phyloP scores from a whole-genome alignment of 2,329 filamentous ascomycete species.

The Peltaster fructicola region DNA sequence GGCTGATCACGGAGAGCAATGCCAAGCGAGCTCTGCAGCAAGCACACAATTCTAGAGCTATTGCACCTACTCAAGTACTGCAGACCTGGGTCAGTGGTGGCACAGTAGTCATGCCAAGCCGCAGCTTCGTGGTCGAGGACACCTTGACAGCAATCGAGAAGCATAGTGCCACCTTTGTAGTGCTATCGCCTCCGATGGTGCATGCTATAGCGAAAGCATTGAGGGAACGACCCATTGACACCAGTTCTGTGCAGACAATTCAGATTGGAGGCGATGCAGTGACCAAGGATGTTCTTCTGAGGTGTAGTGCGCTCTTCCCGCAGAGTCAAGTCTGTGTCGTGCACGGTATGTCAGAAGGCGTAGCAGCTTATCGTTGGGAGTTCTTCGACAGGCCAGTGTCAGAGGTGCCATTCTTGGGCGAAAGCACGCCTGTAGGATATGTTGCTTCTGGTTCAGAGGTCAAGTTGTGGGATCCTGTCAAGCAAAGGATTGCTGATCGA shows the following conservation, averaged over 20 bases:
- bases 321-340: slow-evolving; percentile 2
- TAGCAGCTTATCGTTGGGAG: no score
- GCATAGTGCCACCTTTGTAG: slow-evolving; percentile 4
- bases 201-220: slow-evolving; percentile 5
- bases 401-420: slow-evolving; percentile 5
- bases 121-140: slow-evolving; percentile 2
- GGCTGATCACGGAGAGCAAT: no score
- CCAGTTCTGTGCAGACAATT: no score
- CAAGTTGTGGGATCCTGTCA: slow-evolving; percentile 7
- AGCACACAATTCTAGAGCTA: no score
- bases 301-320: slow-evolving; percentile 5
- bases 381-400: slow-evolving; percentile 3
- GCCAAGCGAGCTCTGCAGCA: no score
- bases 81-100: slow-evolving; percentile 5
- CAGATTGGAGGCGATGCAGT: no score
- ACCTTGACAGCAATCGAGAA: slow-evolving; percentile 5
- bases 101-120: slow-evolving; percentile 6
- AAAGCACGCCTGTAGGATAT: slow-evolving; percentile 7
- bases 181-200: slow-evolving; percentile 6
- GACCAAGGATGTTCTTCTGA: no score
- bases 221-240: slow-evolving; percentile 2
- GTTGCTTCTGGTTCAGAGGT: slow-evolving; percentile 4
- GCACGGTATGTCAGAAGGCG: slow-evolving; percentile 9
- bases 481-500: slow-evolving; percentile 2
- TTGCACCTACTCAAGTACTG: slow-evolving; percentile 4